Base-by-base conservation (phyloP, 2,329 filamentous ascomycete species). In the Trichoderma sp. region DNA sequence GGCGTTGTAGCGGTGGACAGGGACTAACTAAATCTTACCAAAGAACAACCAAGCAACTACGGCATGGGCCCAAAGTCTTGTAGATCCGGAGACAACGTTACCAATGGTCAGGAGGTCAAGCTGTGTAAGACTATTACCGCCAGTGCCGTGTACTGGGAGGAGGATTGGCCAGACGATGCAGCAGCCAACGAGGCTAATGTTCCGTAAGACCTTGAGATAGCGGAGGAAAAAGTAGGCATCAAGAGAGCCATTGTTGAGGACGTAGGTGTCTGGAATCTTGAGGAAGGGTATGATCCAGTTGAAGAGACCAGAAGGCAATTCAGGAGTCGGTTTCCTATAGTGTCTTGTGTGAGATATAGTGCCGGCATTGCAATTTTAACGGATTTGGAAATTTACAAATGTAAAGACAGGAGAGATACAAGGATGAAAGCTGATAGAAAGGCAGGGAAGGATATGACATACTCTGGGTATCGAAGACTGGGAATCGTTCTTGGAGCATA, bases 211-310 rank as follows among this genome's bases (percentile, higher is more conserved):
- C 61, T 82, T 83, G 70, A 84, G 76, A 69, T 82, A 97, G 43
- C 95, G 93, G 32, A 98, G 86, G 80, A 97, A 94, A 66, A 98
- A 90, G 81, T 95, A 98, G 36, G 92, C 93, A 80, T 99, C 95
- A 74, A 99, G 88, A 0, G 94, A 97, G 79, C 95, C 93, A 83
- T 97, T 94, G 77, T 96, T 93, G 26, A 98, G 88, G 30, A 95
- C 89, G 78, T 93, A 94, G 53, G 90, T 90, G 79, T 98, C 95
- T 4, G 88, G 87, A 57, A 88, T 87, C 76, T 87, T 87, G 83
- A 88, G 91, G 82, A 93, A 92, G 13, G 87, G 84, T 11, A 82
- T 82, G 71, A 94, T 81, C 92, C 92, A 94, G 75, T 91, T 88
- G 76, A 92, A 83, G 59, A 90, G 79, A 68, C 91, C 91, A 30